Conservation (phyloP, 2,329 filamentous ascomycete species). For the Polychaeton citri region DNA sequence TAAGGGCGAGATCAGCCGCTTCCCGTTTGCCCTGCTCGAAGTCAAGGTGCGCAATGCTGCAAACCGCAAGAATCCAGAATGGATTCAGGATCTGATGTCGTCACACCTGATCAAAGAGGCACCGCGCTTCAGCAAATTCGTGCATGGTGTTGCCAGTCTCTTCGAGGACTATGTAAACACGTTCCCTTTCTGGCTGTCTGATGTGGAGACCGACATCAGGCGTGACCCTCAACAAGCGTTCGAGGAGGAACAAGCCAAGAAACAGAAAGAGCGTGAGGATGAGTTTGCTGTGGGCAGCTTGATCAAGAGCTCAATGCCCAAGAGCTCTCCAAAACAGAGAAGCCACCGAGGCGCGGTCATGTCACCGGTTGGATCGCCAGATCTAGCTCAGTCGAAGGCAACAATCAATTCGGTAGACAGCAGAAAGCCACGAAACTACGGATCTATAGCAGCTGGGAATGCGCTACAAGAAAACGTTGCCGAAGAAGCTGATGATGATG, state of each 20-base stretch:
- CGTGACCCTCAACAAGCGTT: slow-evolving; percentile 84
- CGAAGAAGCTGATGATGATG: slow-evolving; percentile 36
- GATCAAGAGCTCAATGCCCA: slow-evolving; percentile 38
- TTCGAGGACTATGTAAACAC: slow-evolving; percentile 94
- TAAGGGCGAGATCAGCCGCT: slow-evolving; percentile 80
- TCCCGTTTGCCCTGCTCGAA: slow-evolving; percentile 82
- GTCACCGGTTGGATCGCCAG: slow-evolving; percentile 55
- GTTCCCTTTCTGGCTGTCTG: slow-evolving; percentile 89
- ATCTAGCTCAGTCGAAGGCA: neutral
- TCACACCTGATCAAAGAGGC: slow-evolving; percentile 86
- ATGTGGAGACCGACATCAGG: slow-evolving; percentile 85
- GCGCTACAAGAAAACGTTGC: slow-evolving; percentile 14
- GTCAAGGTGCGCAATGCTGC: slow-evolving; percentile 56
- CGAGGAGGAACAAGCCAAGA: slow-evolving; percentile 76
- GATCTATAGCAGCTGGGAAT: slow-evolving; percentile 3
- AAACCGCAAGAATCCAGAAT: slow-evolving; percentile 59
- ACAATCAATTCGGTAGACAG: slow-evolving; percentile 41
- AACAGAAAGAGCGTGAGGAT: slow-evolving; percentile 69
- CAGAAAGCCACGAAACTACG: slow-evolving; percentile 7
- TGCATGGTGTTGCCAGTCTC: slow-evolving; percentile 78
- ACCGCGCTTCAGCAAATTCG: slow-evolving; percentile 90
- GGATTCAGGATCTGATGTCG: slow-evolving; percentile 82
- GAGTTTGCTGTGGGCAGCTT: slow-evolving; percentile 83
- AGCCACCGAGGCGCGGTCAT: slow-evolving; percentile 47
- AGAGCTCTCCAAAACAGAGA: slow-evolving; percentile 2